Conservation (phyloP, 768 basidiomycete species). For the Favolaschia claudopus region DNA sequence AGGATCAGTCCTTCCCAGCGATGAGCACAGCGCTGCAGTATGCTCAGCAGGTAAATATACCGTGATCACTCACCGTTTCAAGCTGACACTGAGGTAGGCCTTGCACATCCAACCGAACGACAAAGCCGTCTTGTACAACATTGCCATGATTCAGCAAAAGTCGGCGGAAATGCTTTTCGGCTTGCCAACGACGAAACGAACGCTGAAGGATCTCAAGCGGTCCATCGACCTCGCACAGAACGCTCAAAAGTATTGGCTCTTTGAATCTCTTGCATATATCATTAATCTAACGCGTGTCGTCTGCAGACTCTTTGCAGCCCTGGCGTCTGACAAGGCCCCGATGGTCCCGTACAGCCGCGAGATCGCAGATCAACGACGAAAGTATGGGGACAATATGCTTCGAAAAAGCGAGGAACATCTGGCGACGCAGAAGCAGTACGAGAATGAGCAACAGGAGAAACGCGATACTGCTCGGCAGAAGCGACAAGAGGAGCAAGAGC, state of each 20-base stretch:
- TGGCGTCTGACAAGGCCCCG: constrained; percentile 75
- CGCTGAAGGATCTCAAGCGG: constrained; percentile 77
- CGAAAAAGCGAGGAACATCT: constrained; percentile 85
- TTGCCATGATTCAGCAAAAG: constrained; percentile 98
- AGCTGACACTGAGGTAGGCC: constrained; percentile 59
- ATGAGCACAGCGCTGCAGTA: constrained; percentile 88
- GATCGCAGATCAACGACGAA: constrained; percentile 86
- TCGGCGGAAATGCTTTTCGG: constrained; percentile 89
- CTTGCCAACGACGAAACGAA: constrained; percentile 76
- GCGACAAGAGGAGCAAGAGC: constrained; percentile 81
- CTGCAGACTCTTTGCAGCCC: constrained; percentile 79
- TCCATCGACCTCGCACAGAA: constrained; percentile 84
- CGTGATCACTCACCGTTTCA: neutral
- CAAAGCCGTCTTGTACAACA: constrained; percentile 92
- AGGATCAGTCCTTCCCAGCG: constrained; percentile 81
- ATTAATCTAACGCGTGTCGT: constrained; percentile 1
- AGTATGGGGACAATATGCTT: constrained; percentile 89
- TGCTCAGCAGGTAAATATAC: constrained; percentile 71
- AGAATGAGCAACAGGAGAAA: constrained; percentile 73
- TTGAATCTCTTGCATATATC: neutral
- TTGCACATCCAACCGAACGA: constrained; percentile 85
- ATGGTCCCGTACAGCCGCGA: constrained; percentile 85
- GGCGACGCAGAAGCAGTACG: constrained; percentile 71
- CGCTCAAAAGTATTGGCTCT: constrained; percentile 78
- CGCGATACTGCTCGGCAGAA: constrained; percentile 79